Base-by-base conservation (phyloP, 2,329 filamentous ascomycete species). In the Metarhizium humberi region DNA sequence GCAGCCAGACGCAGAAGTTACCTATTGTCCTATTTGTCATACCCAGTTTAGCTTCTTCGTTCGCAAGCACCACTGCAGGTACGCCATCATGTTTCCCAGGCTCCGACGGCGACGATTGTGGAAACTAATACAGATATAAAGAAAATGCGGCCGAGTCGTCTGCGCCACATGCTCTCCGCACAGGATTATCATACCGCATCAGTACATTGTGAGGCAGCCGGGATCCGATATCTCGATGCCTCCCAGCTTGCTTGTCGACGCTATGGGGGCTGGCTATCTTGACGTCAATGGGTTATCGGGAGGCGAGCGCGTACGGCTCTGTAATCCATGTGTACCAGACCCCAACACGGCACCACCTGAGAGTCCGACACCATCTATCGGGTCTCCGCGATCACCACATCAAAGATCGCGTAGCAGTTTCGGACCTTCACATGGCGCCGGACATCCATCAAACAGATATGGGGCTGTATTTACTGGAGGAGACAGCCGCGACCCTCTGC, bases 61-160 rank as follows among this genome's bases (percentile, higher is more conserved):
- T 66, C 80, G 92, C 59, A 95, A 95, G 67, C 92, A 97, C 72
- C 92, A 97, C 68, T 97, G 92, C 78, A 83, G 92, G 81, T 87
- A 74, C 50, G 80, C 38, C 14, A 40, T 71, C 36, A 11, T 46
- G 18, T 45, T 34, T 38, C 25, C 30, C 29, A 20, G 1, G 3
- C 13, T 18, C n/a, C 18, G 1, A 2, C 38, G 6, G 52, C 40
- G 18, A 40, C 6, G 8, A 38, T 3, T 7, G n/a, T 36, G 38
- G 16, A 30, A 36, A 53, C 61, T 64, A 49, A 66, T 49, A 6
- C 14, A n/a, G 14, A 20, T 48, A 4, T 3, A 20, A 50, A 88
- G 86, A 62, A 96, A 96, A 80, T 97, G 92, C 67, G 92, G 92
- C 49, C 79, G 91, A 58, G 92, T 97, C 8, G 92, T 97, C 29